These are phyloP conservation scores for Neohortaea acidophila DNA, from an alignment of 495 filamentous ascomycete species.

Conservation along the genomic window DNA sequence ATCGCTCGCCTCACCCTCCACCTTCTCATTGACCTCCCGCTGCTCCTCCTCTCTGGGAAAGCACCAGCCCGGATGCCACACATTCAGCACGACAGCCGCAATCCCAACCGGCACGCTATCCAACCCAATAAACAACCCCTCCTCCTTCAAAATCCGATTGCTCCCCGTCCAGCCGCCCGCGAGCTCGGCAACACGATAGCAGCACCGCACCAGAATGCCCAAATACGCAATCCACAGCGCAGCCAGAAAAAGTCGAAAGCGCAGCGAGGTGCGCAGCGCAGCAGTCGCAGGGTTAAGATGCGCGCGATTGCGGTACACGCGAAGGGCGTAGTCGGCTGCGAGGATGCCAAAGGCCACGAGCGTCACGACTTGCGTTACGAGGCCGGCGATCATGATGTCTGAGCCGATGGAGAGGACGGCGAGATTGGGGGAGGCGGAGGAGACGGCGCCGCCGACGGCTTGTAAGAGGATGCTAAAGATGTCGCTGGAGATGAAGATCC, in stretches of 20 bases:
- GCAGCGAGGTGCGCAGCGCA: slow-evolving; percentile 13
- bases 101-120: slow-evolving; percentile 29
- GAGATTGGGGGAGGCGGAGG: slow-evolving; percentile 3
- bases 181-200: slow-evolving; percentile 37
- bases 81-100: slow-evolving; percentile 18
- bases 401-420: slow-evolving; percentile 21
- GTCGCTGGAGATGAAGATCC: slow-evolving; percentile 20
- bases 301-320: slow-evolving; percentile 21
- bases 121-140: slow-evolving; percentile 35
- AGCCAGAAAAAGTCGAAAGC: slow-evolving; percentile 31
- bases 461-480: slow-evolving; percentile 18
- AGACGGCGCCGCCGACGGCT: slow-evolving; percentile 18
- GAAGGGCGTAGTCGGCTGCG: slow-evolving; percentile 28
- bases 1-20: not conserved
- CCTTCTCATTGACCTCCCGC: not conserved
- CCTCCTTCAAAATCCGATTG: slow-evolving; percentile 26
- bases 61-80: slow-evolving; percentile 18
- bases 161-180: slow-evolving; percentile 32
- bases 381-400: slow-evolving; percentile 27
- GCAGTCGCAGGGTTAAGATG: slow-evolving; percentile 8
- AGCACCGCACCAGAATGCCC: slow-evolving; percentile 34
- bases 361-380: slow-evolving; percentile 34
- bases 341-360: slow-evolving; percentile 34
- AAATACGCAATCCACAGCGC: slow-evolving; percentile 32
- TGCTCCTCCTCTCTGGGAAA: slow-evolving; percentile 14